A percentile compares a stretch with the other conserved stretches of the same genome.
These are phyloP conservation scores for Penicilliopsis zonata DNA, from an alignment of 495 filamentous ascomycete species.

Conservation along the genomic window DNA sequence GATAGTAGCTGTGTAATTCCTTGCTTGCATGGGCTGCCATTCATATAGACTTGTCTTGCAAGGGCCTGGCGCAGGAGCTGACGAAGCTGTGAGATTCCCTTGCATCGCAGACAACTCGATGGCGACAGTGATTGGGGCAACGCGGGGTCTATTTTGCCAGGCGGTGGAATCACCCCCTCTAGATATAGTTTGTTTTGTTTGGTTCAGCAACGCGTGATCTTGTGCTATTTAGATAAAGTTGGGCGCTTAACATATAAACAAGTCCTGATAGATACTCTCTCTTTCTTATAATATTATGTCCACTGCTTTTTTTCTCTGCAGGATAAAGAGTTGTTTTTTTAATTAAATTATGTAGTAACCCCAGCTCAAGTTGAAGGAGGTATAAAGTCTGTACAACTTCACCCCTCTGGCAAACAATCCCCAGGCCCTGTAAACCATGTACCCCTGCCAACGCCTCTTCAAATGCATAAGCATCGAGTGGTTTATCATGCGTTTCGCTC, in stretches of 20 bases:
- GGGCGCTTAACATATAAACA: too few relatives aligned
- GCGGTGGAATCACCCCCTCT: slow-evolving; percentile 15
- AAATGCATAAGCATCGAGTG: background rate
- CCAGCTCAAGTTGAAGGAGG: too few relatives aligned
- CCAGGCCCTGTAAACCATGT: background rate
- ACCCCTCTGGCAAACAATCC: too few relatives aligned
- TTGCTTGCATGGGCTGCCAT: background rate
- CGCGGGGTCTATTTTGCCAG: slow-evolving; percentile 27
- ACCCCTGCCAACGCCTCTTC: background rate
- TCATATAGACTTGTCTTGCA: background rate
- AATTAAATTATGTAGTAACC: too few relatives aligned
- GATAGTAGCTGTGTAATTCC: background rate
- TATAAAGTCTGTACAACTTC: too few relatives aligned
- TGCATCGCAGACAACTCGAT: slow-evolving; percentile 14
- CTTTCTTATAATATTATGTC: too few relatives aligned
- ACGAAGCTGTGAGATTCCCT: slow-evolving; percentile 11
- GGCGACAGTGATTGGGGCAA: slow-evolving; percentile 15
- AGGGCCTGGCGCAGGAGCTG: background rate
- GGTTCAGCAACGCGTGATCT: too few relatives aligned
- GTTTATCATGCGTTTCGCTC: background rate
- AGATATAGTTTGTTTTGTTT: too few relatives aligned
- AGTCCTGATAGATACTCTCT: too few relatives aligned
- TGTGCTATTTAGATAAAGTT: too few relatives aligned
- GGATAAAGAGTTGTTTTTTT: too few relatives aligned
- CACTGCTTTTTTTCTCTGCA: too few relatives aligned